Percentiles rank a stretch among this genome's conserved stretches.
phyloP scores from a whole-genome alignment of 202 grass and related monocot species.

The Digitaria exilis region DNA sequence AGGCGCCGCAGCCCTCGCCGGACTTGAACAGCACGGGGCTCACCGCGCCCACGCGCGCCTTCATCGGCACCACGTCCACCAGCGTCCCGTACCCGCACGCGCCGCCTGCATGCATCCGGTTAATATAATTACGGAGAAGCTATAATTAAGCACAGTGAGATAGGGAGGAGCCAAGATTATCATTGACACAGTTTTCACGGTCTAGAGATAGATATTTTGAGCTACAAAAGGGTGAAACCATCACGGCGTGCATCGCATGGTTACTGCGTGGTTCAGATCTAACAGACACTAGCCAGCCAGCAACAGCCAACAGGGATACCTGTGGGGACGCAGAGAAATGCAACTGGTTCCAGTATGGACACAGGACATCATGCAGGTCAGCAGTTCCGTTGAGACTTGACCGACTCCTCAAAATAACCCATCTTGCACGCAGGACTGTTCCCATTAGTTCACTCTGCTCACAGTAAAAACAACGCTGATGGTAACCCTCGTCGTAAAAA shows the following conservation, averaged over 20 bases:
- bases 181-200: background rate
- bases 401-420: background rate
- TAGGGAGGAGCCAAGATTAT: background rate
- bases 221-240: background rate
- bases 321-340: background rate
- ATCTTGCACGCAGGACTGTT: background rate
- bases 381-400: background rate
- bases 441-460: background rate
- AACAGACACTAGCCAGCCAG: background rate
- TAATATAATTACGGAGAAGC: no score
- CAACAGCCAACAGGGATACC: background rate
- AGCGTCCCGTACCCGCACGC: constrained; percentile 96
- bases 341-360: constrained; percentile 31
- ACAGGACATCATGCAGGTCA: background rate
- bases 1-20: constrained; percentile 94
- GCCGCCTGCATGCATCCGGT: constrained; percentile 48
- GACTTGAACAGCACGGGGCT: constrained; percentile 96
- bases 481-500: background rate
- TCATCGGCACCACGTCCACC: constrained; percentile 92
- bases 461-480: background rate
- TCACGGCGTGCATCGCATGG: background rate
- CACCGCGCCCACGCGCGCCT: constrained; percentile 91
- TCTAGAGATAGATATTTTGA: background rate
- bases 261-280: constrained; percentile 32
- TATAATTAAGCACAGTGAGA: background rate